These are phyloP conservation scores for Daldinia loculata DNA, from an alignment of 495 filamentous ascomycete genomes.

Conservation along the genomic window DNA sequence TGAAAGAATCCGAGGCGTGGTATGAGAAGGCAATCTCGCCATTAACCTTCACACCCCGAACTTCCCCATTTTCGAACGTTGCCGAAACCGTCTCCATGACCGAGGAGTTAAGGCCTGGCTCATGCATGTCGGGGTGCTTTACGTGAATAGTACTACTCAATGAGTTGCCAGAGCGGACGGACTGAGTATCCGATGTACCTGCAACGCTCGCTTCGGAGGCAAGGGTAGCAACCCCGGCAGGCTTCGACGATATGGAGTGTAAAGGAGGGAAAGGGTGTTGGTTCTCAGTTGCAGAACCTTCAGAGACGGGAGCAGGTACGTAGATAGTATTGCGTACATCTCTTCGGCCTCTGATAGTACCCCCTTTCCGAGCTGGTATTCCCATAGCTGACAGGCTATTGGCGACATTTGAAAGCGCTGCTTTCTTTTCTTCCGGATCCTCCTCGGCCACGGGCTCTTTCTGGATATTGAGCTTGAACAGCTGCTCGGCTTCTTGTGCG, in stretches of 20 bases:
- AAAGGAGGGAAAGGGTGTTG: slow-evolving; percentile 49
- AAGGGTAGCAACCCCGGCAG: slow-evolving; percentile 55
- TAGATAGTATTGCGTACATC: slow-evolving; percentile 92
- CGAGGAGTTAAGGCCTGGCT: slow-evolving; percentile 86
- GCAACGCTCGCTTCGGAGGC: slow-evolving; percentile 61
- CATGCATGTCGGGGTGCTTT: slow-evolving; percentile 83
- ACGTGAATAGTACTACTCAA: slow-evolving; percentile 67
- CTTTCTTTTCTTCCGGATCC: slow-evolving; percentile 80
- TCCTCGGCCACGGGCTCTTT: slow-evolving; percentile 95
- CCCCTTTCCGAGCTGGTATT: slow-evolving; percentile 69
- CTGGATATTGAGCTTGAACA: slow-evolving; percentile 90
- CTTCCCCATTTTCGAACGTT: slow-evolving; percentile 76
- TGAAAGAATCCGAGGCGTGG: slow-evolving; percentile 66
- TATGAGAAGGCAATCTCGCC: slow-evolving; percentile 92
- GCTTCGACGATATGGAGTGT: slow-evolving; percentile 55
- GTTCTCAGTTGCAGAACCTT: slow-evolving; percentile 53
- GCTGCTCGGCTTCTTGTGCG: slow-evolving; percentile 68
- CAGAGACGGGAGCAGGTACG: slow-evolving; percentile 61
- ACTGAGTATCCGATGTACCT: slow-evolving; percentile 81
- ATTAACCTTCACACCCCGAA: slow-evolving; percentile 76
- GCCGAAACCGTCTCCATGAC: slow-evolving; percentile 91
- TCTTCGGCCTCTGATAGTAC: slow-evolving; percentile 85
- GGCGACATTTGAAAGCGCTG: slow-evolving; percentile 90
- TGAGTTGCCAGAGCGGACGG: slow-evolving; percentile 87
- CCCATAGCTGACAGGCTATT: slow-evolving; percentile 72